Conservation (phyloP, 805 yeast species). For the Komagataella populi region DNA sequence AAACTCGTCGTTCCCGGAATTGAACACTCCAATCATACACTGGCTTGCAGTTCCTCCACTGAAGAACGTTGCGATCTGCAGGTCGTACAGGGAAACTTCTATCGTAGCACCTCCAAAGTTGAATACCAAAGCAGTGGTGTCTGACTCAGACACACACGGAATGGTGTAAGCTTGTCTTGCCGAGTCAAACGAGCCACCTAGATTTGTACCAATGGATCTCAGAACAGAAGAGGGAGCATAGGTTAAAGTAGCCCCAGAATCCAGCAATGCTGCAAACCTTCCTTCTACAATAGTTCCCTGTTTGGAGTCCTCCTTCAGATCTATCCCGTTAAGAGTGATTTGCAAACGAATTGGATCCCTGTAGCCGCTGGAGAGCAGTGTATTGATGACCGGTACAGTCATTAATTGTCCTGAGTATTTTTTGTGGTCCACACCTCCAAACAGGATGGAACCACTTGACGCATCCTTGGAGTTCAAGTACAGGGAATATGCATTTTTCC, state of each 20-base stretch:
- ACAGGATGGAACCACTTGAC: slow-evolving; percentile 39
- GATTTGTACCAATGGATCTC: slow-evolving; percentile 12
- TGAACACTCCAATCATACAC: slow-evolving; percentile 31
- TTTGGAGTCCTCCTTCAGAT: slow-evolving; percentile 9
- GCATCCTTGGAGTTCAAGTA: slow-evolving; percentile 33
- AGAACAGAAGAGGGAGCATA: slow-evolving; percentile 24
- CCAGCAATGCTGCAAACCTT: slow-evolving; percentile 29
- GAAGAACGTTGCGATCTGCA: slow-evolving; percentile 7
- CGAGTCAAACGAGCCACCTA: slow-evolving; percentile 27
- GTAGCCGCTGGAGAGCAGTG: slow-evolving; percentile 18
- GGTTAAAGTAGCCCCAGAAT: slow-evolving; percentile 44
- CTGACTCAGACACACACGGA: slow-evolving; percentile 22
- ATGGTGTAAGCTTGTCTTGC: slow-evolving; percentile 30
- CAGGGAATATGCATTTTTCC: slow-evolving; percentile 46
- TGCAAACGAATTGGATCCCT: slow-evolving; percentile 30
- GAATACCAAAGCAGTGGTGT: slow-evolving; percentile 22
- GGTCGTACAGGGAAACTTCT: slow-evolving; percentile 28
- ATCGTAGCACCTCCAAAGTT: slow-evolving; percentile 48
- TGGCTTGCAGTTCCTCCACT: slow-evolving; percentile 11
- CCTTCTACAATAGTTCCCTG: slow-evolving; percentile 12
- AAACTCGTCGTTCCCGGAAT: slow-evolving; percentile 18
- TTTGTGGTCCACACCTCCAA: slow-evolving; percentile 61
- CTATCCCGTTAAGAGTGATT: slow-evolving; percentile 29
- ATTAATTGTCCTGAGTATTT: slow-evolving; percentile 41
- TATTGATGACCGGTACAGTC: slow-evolving; percentile 38